A percentile compares a stretch with the other conserved stretches of the same genome.
Evolutionary conservation across 768 basidiomycete genomes (phyloP).

Genomic region (Gautieria morchelliformis): DNA sequence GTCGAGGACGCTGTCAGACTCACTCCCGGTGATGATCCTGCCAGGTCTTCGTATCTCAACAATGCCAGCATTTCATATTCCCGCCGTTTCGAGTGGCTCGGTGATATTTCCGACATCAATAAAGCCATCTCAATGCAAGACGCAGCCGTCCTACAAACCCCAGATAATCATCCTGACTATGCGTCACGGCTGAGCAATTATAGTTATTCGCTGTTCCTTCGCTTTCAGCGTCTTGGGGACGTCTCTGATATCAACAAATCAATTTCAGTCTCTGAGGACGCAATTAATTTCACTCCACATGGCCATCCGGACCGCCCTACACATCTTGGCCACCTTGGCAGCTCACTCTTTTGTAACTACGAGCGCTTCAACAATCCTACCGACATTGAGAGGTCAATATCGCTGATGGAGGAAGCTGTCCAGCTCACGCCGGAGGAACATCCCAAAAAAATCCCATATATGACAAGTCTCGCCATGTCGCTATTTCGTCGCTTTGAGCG

Average conservation of each 20-base stretch:
- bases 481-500: background rate
- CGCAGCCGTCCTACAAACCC: slow-evolving; percentile 7
- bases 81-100: slow-evolving; percentile 6
- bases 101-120: slow-evolving; percentile 8
- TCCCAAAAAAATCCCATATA: background rate
- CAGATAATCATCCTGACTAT: slow-evolving; percentile 9
- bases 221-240: slow-evolving; percentile 17
- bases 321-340: slow-evolving; percentile 14
- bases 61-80: background rate
- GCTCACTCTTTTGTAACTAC: slow-evolving; percentile 16
- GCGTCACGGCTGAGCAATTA: slow-evolving; percentile 8
- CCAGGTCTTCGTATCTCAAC: background rate
- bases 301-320: slow-evolving; percentile 13
- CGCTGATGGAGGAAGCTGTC: background rate
- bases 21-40: background rate
- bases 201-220: slow-evolving; percentile 10
- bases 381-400: slow-evolving; percentile 10
- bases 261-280: slow-evolving; percentile 11
- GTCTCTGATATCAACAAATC: slow-evolving; percentile 16
- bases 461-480: background rate
- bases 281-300: slow-evolving; percentile 16
- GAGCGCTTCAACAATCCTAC: slow-evolving; percentile 11
- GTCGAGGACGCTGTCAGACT: background rate
- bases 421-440: background rate
- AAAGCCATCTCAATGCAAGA: slow-evolving; percentile 4